These are phyloP conservation scores for Corynespora cassiicola DNA, from an alignment of 2,329 filamentous ascomycete genomes.

Conservation along the genomic window DNA sequence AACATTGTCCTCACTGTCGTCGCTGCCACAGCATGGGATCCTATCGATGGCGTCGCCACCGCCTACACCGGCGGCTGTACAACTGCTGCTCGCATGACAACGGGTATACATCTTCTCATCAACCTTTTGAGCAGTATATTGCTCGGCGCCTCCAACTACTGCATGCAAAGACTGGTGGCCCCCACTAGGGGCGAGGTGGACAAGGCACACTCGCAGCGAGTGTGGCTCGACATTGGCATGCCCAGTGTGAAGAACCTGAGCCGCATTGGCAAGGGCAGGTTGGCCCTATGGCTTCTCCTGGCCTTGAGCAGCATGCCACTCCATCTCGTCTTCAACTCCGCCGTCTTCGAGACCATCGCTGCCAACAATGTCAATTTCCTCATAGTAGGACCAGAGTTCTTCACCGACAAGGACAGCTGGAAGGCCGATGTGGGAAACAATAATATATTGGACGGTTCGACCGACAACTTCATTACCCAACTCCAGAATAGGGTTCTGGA, in stretches of 20 bases:
- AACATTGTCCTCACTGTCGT: slow-evolving; percentile 15
- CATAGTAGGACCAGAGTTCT: slow-evolving; percentile 13
- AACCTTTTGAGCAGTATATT: slow-evolving; percentile 55
- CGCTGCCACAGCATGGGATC: slow-evolving; percentile 8
- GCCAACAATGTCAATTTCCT: slow-evolving; percentile 18
- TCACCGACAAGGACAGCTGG: slow-evolving; percentile 11
- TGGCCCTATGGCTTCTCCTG: slow-evolving; percentile 14
- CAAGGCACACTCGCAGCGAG: slow-evolving; percentile 48
- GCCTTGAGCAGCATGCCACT: slow-evolving; percentile 15
- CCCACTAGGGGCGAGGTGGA: slow-evolving; percentile 59
- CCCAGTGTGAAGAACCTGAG: slow-evolving; percentile 48
- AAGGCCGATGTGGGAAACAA: neutral
- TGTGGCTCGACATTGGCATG: slow-evolving; percentile 50
- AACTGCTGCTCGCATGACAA: slow-evolving; percentile 3
- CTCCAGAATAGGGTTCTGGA: slow-evolving; percentile 7
- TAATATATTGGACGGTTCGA: neutral
- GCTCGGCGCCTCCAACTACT: slow-evolving; percentile 57
- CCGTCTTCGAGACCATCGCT: slow-evolving; percentile 22
- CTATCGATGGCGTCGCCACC: slow-evolving; percentile 10
- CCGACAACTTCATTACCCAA: slow-evolving; percentile 5
- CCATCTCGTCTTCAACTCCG: slow-evolving; percentile 29
- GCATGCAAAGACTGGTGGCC: slow-evolving; percentile 59
- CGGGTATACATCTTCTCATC: slow-evolving; percentile 53
- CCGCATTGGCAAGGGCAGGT: slow-evolving; percentile 4
- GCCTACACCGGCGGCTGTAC: slow-evolving; percentile 26